Conservation (phyloP, 192 early-diverging fungal species). For the Linderina pennispora region DNA sequence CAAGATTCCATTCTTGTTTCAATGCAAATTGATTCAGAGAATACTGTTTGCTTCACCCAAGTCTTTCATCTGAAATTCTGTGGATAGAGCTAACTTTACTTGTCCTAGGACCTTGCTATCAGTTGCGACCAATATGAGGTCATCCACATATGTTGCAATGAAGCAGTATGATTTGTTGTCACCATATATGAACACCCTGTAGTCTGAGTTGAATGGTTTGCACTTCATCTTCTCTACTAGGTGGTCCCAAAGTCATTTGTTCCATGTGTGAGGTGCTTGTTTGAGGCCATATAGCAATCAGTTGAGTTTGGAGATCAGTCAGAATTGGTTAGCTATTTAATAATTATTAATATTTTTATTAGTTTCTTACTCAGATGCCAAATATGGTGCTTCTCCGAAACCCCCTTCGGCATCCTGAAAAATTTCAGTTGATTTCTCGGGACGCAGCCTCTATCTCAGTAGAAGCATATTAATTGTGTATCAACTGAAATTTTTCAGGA, state of each 20-base stretch:
- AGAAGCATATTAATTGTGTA: too few species aligned
- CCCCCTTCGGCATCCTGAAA: too few species aligned
- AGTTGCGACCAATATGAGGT: not conserved
- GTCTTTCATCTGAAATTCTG: constrained; percentile 2
- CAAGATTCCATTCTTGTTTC: not conserved
- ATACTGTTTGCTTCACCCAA: not conserved
- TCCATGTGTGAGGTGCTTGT: constrained; percentile 3
- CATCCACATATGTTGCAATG: not conserved
- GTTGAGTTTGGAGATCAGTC: not conserved
- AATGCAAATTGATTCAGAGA: not conserved
- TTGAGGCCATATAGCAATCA: constrained; percentile 6
- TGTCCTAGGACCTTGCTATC: not conserved
- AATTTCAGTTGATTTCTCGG: too few species aligned
- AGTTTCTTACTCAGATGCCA: too few species aligned
- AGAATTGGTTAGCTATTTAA: too few species aligned
- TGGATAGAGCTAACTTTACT: too few species aligned
- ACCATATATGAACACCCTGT: not conserved
- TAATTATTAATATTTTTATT: too few species aligned
- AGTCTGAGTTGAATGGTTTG: too few species aligned
- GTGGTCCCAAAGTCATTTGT: constrained; percentile 1
- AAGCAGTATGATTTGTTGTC: not conserved
- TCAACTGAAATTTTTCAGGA: too few species aligned
- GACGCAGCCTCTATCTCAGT: too few species aligned
- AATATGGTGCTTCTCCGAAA: too few species aligned
- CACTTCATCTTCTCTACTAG: too few species aligned